Base-by-base conservation (phyloP, 257 asterid genomes). In the Solanum bukasovii region DNA sequence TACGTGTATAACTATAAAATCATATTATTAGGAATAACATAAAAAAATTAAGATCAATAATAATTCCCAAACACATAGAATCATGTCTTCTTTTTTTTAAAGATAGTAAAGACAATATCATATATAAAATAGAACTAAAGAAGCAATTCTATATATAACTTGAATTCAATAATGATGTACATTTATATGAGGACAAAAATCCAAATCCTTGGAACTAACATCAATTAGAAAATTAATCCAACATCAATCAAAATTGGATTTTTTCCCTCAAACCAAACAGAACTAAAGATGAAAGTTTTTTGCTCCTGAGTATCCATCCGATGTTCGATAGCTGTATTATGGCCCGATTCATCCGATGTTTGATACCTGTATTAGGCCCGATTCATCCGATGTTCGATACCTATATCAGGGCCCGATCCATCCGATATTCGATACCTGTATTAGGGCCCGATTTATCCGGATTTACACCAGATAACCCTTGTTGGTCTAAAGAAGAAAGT, bases 321-420 rank as follows among this genome's bases (percentile, higher is more conserved):
- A 5, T 44, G 14, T 12, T 44, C 6, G 5, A 44, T 44, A 44
- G 0, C 2, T 44, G 52, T 44, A 13, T 44, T 44, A 13, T 0
- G 14, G 18, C 0, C 18, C 18, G 2, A 44, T 13, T 6, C 3
- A 14, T 70, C 0, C 0, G 2, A 46, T 46, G 56, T 13, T 46
- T 0, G 21, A 14, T 5, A 49, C 1, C 3, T 49, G 0, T 49
- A 49, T 14, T 16, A 14, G 1, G 7, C 0, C 7, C 7, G 2
- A 46, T 46, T 0, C 20, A 46, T 49, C 0, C 1, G 8, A 6
- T 52, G 8, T 16, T 52, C 4, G 9, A 46, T 46, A 49, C 0
- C 0, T 49, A 0, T 49, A 14, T 49, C 1, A 14, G 3, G 7
- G 7, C 0, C 21, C 21, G 0, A 49, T 7, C 8, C 0, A 14